These are phyloP conservation scores for Tolypocladium ophioglossoides DNA, from an alignment of 2,329 filamentous ascomycete species.

Conservation along the genomic window DNA sequence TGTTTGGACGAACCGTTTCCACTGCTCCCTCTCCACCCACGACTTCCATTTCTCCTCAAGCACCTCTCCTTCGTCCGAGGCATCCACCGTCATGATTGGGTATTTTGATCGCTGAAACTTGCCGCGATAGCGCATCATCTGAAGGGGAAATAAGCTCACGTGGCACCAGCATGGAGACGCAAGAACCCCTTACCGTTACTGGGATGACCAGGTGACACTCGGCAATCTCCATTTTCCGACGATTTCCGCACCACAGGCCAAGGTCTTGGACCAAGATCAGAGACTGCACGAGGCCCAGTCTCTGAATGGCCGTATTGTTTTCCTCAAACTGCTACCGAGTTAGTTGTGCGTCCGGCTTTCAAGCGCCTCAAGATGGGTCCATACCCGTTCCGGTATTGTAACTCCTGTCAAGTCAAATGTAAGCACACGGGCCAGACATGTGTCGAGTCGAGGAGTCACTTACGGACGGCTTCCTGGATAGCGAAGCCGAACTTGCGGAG, in stretches of 20 bases:
- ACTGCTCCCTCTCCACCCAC: constrained; percentile 56
- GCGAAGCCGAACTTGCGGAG: constrained; percentile 51
- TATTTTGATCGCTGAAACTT: constrained; percentile 48
- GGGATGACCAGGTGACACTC: constrained; percentile 38
- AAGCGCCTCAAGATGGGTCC: background rate
- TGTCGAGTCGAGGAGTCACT: constrained; percentile 6
- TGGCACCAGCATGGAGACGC: background rate
- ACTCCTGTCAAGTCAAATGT: constrained; percentile 12
- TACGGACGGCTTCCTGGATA: constrained; percentile 40
- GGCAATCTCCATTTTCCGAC: constrained; percentile 45
- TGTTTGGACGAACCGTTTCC: constrained; percentile 39
- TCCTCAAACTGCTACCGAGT: constrained; percentile 33
- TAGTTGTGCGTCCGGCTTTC: background rate
- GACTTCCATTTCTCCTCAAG: constrained; percentile 54
- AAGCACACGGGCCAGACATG: constrained; percentile 2
- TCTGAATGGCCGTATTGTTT: constrained; percentile 34
- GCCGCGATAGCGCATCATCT: constrained; percentile 46
- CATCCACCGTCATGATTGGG: constrained; percentile 35
- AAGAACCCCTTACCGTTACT: constrained; percentile 26
- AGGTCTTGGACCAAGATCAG: constrained; percentile 38
- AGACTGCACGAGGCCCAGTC: constrained; percentile 37
- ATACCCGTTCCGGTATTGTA: constrained; percentile 19
- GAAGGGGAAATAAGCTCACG: constrained; percentile 5
- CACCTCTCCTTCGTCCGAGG: constrained; percentile 42
- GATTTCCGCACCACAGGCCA: constrained; percentile 43